These are phyloP conservation scores for Tetrapisispora phaffii DNA, from an alignment of 805 yeast species.

Conservation along the genomic window DNA sequence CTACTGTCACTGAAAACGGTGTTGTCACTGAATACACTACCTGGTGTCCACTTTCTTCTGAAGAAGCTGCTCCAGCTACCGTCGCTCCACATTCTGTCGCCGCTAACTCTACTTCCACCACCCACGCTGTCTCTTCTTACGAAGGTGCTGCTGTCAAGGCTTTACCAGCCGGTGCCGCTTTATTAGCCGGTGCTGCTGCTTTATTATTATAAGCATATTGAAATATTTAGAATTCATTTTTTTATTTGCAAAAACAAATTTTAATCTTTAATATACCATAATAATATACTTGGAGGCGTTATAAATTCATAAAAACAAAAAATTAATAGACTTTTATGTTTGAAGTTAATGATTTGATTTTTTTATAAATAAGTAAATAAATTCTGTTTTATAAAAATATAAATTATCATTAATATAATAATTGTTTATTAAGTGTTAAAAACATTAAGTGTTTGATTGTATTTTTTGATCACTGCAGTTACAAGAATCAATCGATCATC, in stretches of 20 bases:
- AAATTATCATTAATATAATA: slow-evolving; percentile 1
- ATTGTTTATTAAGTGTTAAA: slow-evolving; percentile 4
- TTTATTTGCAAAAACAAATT: background rate
- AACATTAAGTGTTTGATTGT: background rate
- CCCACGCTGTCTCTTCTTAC: slow-evolving; percentile 27
- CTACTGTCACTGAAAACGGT: slow-evolving; percentile 29
- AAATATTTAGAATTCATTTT: slow-evolving; percentile 2
- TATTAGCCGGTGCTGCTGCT: slow-evolving; percentile 42
- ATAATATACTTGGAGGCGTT: slow-evolving; percentile 1
- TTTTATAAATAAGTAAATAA: background rate
- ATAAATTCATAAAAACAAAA: slow-evolving; percentile 1
- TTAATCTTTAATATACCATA: slow-evolving; percentile 1
- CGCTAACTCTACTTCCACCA: slow-evolving; percentile 12
- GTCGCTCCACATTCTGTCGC: slow-evolving; percentile 6
- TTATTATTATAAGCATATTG: slow-evolving; percentile 33
- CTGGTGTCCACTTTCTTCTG: slow-evolving; percentile 25
- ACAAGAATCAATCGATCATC: too few species aligned
- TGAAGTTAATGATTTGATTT: slow-evolving; percentile 1
- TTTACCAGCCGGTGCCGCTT: slow-evolving; percentile 40
- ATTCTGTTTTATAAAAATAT: background rate
- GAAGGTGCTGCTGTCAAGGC: slow-evolving; percentile 38
- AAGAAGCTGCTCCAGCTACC: slow-evolving; percentile 15
- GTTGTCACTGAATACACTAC: slow-evolving; percentile 32
- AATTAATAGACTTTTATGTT: slow-evolving; percentile 1
- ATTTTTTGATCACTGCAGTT: background rate